Conservation (phyloP, 2,329 filamentous ascomycete genomes). For the Monosporascus sp. region DNA sequence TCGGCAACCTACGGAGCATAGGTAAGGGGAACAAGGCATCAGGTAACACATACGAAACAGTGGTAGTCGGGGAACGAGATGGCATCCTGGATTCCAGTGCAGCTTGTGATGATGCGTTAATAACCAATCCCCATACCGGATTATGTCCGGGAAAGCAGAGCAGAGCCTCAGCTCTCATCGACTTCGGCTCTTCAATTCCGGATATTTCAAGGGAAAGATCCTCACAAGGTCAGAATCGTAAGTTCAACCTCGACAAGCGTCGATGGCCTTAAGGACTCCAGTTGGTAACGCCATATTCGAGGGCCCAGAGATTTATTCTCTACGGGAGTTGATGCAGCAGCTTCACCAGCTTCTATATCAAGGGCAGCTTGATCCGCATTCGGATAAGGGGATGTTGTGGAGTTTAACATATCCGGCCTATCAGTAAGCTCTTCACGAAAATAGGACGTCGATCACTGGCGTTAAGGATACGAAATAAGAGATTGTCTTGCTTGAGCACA, state of each 20-base stretch:
- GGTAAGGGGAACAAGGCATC: neutral
- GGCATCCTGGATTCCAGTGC: slow-evolving; percentile 51
- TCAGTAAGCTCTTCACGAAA: neutral
- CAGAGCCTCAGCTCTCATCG: neutral
- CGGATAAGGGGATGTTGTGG: neutral
- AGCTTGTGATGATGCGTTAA: slow-evolving; percentile 19
- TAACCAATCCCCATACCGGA: neutral
- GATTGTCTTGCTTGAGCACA: neutral
- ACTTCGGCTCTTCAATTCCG: neutral
- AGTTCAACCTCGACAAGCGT: neutral
- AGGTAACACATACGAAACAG: slow-evolving; percentile 39
- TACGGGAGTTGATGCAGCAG: neutral
- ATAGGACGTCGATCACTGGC: neutral
- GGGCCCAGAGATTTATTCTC: neutral
- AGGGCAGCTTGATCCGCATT: neutral
- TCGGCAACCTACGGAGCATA: neutral
- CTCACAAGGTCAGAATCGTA: neutral
- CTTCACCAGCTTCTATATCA: neutral
- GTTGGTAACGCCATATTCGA: neutral
- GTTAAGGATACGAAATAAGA: neutral
- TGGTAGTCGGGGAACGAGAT: slow-evolving; percentile 56
- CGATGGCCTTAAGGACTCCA: neutral
- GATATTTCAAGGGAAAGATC: neutral
- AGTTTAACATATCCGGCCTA: neutral
- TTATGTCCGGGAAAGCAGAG: neutral